Conservation (phyloP, 2,329 filamentous ascomycete genomes). For the Aspergillus pseudonomiae region DNA sequence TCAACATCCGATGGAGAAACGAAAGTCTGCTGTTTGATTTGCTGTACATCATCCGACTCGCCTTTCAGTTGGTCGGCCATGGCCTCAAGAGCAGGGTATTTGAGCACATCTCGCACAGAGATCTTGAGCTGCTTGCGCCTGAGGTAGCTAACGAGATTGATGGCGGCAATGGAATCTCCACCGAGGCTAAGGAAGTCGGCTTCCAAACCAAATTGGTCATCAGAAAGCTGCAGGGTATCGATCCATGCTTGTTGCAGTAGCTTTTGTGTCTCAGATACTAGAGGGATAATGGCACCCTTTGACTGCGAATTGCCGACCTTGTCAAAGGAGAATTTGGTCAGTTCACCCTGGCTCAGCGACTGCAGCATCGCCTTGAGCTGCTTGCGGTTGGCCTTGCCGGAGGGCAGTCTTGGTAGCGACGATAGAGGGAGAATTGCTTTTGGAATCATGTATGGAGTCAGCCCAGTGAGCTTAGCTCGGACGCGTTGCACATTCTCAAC, state of each 20-base stretch:
- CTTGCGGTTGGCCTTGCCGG: conserved; percentile 9
- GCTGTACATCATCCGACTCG: neutral
- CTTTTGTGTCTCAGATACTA: neutral
- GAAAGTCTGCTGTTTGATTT: neutral
- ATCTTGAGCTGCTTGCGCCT: neutral
- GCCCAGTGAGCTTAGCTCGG: neutral
- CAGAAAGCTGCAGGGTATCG: neutral
- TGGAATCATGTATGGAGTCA: neutral
- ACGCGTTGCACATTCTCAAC: neutral
- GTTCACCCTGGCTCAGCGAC: conserved; percentile 2
- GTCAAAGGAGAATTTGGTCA: conserved; percentile 3
- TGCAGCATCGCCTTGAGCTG: conserved; percentile 3
- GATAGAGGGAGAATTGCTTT: neutral
- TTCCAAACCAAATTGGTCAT: neutral
- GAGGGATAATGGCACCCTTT: neutral
- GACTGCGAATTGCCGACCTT: neutral
- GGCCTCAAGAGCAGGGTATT: neutral
- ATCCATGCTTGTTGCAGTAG: neutral
- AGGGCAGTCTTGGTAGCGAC: conserved; percentile 12
- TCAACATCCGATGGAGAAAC: neutral
- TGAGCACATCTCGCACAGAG: neutral
- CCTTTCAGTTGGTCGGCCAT: neutral
- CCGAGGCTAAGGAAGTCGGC: neutral
- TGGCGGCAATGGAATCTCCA: neutral
- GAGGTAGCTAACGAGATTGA: neutral